These are phyloP conservation scores for Diaporthe helianthi DNA, from an alignment of 2,329 filamentous ascomycete species.

Conservation along the genomic window DNA sequence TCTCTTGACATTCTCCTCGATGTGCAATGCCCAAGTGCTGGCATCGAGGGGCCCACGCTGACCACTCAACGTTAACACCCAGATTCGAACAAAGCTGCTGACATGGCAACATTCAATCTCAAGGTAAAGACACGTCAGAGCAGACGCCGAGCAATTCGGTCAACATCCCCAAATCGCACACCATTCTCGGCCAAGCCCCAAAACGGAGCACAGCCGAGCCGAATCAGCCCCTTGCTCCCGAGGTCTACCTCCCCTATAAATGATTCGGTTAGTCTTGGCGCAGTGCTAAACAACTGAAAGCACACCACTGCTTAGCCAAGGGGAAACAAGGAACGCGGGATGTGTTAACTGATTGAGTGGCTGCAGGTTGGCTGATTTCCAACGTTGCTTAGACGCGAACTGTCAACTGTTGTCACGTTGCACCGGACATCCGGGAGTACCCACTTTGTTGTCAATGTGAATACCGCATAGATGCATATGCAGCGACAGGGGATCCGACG, in stretches of 20 bases:
- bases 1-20: background rate
- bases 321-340: background rate
- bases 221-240: background rate
- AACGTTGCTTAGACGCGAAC: too few species aligned
- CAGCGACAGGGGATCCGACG: background rate
- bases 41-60: too few species aligned
- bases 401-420: too few species aligned
- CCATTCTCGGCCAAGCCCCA: slow-evolving; percentile 15
- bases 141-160: background rate
- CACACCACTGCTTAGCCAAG: slow-evolving; percentile 1
- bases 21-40: too few species aligned
- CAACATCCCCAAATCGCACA: slow-evolving; percentile 6
- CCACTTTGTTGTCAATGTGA: background rate
- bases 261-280: slow-evolving; percentile 15
- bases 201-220: slow-evolving; percentile 9
- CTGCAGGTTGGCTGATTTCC: background rate
- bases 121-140: slow-evolving; percentile 7
- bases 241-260: background rate
- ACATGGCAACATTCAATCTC: background rate
- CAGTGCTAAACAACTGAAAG: slow-evolving; percentile 1
- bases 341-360: background rate
- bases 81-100: background rate
- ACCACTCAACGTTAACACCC: too few species aligned
- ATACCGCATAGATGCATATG: slow-evolving; percentile 5
- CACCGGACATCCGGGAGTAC: background rate